Base-by-base conservation (phyloP, 1,284 basidiomycete genomes). In the Melampsora americana region DNA sequence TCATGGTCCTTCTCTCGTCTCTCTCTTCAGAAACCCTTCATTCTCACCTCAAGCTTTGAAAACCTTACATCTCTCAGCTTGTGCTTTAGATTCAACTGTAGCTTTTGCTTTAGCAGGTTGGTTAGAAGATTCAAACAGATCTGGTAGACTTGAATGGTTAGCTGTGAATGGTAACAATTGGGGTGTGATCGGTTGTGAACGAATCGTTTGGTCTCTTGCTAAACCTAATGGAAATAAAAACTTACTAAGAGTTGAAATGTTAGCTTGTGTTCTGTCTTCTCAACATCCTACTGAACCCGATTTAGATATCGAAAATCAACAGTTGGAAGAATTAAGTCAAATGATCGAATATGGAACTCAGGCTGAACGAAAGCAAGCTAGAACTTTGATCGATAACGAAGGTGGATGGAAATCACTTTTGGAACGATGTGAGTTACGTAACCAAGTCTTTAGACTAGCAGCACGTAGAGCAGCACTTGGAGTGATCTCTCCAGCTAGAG, bases 91-190 rank as follows among this genome's bases (percentile, higher is more conserved):
- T 32, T 42, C 53, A 26, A 28, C 69, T 28, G 69, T 71, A 14
- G 69, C 69, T 28, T 42, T 64, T 46, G 39, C 69, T 6, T 61
- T 71, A 20, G 56, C 69, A 9, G 53, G 56, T 28, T 71, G 69
- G 69, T 35, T 71, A 20, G 69, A 71, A 53, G 61, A 71, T 48
- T 2, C 28, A 1, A 32, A 23, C 16, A 23, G 69, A 18, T 71
- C 69, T 18, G n/a, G 61, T 1, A 32, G 18, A 18, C 46, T 71
- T n/a, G 61, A 62, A 64, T 65, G 42, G 42, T 48, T 71, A 23
- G 69, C 69, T 48, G 69, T 71, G 5, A 71, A 71, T 64, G 69
- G 69, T 1, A 71, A 71, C 30, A 30, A 65, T 50, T 71, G 69
- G 69, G 69, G 69, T 23, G 64, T 32, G 5, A 7, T 12, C 2